Base-by-base conservation (phyloP, 225 moss, liverwort and hornwort species). In the Neckera pumila region DNA sequence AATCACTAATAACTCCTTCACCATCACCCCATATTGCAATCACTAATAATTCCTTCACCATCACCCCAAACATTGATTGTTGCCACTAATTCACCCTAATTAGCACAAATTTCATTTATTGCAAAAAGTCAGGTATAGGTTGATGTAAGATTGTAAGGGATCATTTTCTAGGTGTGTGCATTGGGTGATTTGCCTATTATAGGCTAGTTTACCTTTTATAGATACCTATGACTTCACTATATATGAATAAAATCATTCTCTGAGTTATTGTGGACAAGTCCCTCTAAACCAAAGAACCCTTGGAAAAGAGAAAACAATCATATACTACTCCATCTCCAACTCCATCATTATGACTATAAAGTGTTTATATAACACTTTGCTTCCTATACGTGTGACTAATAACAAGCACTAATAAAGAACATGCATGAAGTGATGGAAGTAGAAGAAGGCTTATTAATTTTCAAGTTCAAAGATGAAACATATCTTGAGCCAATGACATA, bases 351-450 rank as follows among this genome's bases (percentile, higher is more conserved):
- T 28, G 20, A 56, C 17, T 57, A 54, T 57, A 0, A 54, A 25
- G 3, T 26, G 8, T 15, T 54, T 53, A n/a, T 26, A 26, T 15
- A 14, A 77, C 0, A 0, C 26, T 40, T 28, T 2, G 0, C 7
- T 40, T 58, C 1, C 17, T 40, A 28, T 40, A 40, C 17, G 28
- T 79, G 58, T 7, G 5, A 40, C 20, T 7, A 18, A 18, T 40
- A 16, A 79, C 17, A 28, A 58, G 18, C 7, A 18, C 7, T 58
- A 79, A 10, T 79, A 40, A 40, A 57, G 3, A 58, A 58, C 12
- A 54, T 11, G 42, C 0, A 40, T 0, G 4, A 42, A 65, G 12
- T 42, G 1, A 53, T 3, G 7, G 40, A 4, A 74, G 2, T 31
- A 25, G 2, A 63, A 20, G 30, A 76, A 76, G 47, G 38, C 6